These are phyloP conservation scores for Plenodomus biglobosus DNA, from an alignment of 2,329 filamentous ascomycete species.

Conservation along the genomic window DNA sequence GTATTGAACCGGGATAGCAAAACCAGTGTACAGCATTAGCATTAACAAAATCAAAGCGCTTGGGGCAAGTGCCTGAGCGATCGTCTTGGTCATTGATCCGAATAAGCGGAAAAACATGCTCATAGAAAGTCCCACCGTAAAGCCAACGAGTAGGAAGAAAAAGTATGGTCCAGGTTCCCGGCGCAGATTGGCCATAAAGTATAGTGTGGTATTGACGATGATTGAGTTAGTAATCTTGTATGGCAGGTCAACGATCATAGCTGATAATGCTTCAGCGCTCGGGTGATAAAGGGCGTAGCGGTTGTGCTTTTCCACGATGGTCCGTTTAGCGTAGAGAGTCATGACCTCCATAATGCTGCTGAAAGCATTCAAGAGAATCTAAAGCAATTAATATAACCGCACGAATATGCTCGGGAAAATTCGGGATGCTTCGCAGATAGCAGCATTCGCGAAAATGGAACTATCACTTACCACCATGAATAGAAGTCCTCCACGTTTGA, in stretches of 20 bases:
- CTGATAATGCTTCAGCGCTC: constrained; percentile 76
- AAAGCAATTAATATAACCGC: background rate
- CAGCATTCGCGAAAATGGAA: too few relatives aligned
- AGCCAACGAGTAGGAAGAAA: constrained; percentile 67
- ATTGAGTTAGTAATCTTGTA: constrained; percentile 72
- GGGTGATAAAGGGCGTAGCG: constrained; percentile 89
- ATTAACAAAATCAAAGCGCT: constrained; percentile 59
- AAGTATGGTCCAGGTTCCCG: constrained; percentile 75
- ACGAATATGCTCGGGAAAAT: background rate
- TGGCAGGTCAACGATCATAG: constrained; percentile 79
- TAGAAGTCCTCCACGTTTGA: constrained; percentile 50
- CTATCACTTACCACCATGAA: constrained; percentile 49
- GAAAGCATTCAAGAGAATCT: constrained; percentile 52
- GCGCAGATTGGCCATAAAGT: constrained; percentile 80
- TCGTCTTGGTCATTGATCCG: constrained; percentile 68
- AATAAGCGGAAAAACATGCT: constrained; percentile 81
- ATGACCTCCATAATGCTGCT: constrained; percentile 62
- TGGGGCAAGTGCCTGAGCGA: constrained; percentile 57
- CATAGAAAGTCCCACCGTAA: constrained; percentile 67
- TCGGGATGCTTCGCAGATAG: constrained; percentile 48
- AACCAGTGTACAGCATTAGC: constrained; percentile 66
- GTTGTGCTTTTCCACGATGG: constrained; percentile 84
- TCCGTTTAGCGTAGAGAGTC: constrained; percentile 61
- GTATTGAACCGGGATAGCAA: constrained; percentile 65
- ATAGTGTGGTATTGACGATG: constrained; percentile 73